These are phyloP conservation scores for Backusella macrospora DNA, from an alignment of 192 early-diverging fungal species.

Conservation along the genomic window DNA sequence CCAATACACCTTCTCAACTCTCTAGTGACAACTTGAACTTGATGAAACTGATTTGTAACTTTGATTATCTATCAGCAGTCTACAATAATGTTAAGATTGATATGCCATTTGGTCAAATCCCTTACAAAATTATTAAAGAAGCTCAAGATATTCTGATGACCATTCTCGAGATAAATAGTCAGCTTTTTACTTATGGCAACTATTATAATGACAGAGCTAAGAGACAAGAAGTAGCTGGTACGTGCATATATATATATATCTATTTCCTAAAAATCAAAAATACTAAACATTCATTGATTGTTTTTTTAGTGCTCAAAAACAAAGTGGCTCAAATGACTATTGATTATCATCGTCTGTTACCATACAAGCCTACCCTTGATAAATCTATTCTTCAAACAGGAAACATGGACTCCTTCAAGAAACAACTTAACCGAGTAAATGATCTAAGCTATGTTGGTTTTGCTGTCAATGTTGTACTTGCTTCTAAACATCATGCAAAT, in stretches of 20 bases:
- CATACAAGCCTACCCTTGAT: slow-evolving; percentile 57
- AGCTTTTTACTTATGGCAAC: neutral
- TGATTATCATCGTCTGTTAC: slow-evolving; percentile 75
- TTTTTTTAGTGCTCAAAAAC: neutral
- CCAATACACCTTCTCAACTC: slow-evolving; percentile 45
- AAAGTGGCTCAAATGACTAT: slow-evolving; percentile 6
- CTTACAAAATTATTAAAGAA: slow-evolving; percentile 59
- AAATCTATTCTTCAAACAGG: slow-evolving; percentile 11
- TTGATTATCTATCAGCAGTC: slow-evolving; percentile 54
- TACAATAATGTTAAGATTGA: slow-evolving; percentile 66
- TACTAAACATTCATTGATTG: neutral
- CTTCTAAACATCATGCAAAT: slow-evolving; percentile 28
- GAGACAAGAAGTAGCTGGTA: slow-evolving; percentile 11
- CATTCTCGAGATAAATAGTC: slow-evolving; percentile 50
- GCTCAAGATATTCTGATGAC: slow-evolving; percentile 61
- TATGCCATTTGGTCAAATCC: slow-evolving; percentile 79
- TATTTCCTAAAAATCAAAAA: too few species aligned
- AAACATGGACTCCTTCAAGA: neutral
- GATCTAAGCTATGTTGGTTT: slow-evolving; percentile 36
- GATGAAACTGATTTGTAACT: slow-evolving; percentile 72
- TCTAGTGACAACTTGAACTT: slow-evolving; percentile 57
- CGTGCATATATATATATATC: too few species aligned
- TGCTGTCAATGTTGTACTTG: slow-evolving; percentile 37
- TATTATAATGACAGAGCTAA: neutral
- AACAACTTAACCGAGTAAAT: slow-evolving; percentile 15